These are phyloP conservation scores for Pseudoneurospora amorphoporcata DNA, from an alignment of 495 filamentous ascomycete species.

Conservation along the genomic window DNA sequence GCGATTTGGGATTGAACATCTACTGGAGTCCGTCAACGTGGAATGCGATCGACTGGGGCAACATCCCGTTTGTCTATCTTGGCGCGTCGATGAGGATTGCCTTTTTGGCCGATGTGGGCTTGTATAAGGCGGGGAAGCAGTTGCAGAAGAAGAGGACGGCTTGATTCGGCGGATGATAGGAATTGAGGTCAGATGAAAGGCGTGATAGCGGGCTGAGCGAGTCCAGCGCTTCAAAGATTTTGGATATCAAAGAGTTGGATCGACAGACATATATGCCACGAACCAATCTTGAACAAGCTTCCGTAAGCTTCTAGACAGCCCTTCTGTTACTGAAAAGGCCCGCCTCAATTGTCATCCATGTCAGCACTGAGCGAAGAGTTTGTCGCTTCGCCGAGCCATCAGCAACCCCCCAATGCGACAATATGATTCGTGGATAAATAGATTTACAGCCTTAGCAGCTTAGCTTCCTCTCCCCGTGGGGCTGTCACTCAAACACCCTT, in stretches of 20 bases:
- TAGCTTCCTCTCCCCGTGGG: not conserved
- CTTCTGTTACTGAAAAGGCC: not conserved
- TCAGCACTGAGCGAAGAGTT: not conserved
- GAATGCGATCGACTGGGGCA: conserved; percentile 59
- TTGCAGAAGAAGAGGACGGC: conserved; percentile 10
- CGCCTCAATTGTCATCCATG: not conserved
- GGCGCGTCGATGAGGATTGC: conserved; percentile 44
- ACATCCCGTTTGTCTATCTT: conserved; percentile 51
- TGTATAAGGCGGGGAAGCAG: conserved; percentile 17
- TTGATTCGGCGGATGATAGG: not conserved
- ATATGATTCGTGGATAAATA: conserved; percentile 23
- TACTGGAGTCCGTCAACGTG: conserved; percentile 48
- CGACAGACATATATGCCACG: not conserved
- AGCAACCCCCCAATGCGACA: not conserved
- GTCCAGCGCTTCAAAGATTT: not conserved
- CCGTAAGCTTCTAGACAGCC: not conserved
- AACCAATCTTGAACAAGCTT: not conserved
- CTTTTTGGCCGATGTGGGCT: conserved; percentile 44
- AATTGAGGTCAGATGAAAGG: not conserved
- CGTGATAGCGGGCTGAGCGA: not conserved
- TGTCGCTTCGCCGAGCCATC: not conserved
- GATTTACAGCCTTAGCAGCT: not conserved
- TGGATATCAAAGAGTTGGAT: not conserved
- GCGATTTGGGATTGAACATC: conserved; percentile 36
- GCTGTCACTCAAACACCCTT: not conserved